Conservation (phyloP, 768 basidiomycete genomes). For the Terana coerulea region DNA sequence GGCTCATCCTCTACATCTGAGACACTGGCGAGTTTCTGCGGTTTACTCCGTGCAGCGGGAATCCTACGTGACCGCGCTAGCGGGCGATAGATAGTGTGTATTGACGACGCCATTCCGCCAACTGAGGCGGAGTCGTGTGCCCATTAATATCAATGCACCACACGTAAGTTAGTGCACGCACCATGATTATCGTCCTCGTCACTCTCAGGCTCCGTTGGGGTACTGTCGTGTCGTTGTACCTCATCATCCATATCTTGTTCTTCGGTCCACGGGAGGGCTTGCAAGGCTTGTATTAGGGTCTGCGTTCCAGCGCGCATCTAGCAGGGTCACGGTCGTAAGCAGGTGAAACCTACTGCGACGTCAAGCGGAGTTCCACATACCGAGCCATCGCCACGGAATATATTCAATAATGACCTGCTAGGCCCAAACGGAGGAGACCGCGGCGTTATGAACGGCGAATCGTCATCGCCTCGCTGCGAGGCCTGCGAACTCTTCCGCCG, state of each 20-base stretch:
- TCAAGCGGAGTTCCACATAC: slow-evolving; percentile 38
- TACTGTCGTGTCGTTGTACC: slow-evolving; percentile 35
- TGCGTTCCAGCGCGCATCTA: slow-evolving; percentile 89
- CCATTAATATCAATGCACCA: background rate
- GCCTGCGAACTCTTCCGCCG: slow-evolving; percentile 8
- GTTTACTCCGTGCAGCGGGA: slow-evolving; percentile 17
- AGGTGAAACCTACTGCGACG: slow-evolving; percentile 3
- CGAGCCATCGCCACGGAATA: slow-evolving; percentile 68
- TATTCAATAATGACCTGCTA: slow-evolving; percentile 41
- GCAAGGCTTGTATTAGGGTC: slow-evolving; percentile 83
- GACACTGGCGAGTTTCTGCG: slow-evolving; percentile 19
- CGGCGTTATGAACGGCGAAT: slow-evolving; percentile 70
- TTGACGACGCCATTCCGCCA: slow-evolving; percentile 70
- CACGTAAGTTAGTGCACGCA: slow-evolving; percentile 12
- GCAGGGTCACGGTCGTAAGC: slow-evolving; percentile 10
- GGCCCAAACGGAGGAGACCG: slow-evolving; percentile 55
- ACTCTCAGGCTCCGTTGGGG: slow-evolving; percentile 50
- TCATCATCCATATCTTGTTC: slow-evolving; percentile 70
- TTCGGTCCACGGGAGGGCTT: slow-evolving; percentile 77
- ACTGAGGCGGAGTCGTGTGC: slow-evolving; percentile 24
- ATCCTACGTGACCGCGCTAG: slow-evolving; percentile 59
- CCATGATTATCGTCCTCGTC: slow-evolving; percentile 57
- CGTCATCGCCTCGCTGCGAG: slow-evolving; percentile 32
- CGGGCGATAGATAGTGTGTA: slow-evolving; percentile 84
- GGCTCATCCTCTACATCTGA: slow-evolving; percentile 31